Base-by-base conservation (phyloP, 352 stramenopile genomes). In the Phytophthora cryptogea region DNA sequence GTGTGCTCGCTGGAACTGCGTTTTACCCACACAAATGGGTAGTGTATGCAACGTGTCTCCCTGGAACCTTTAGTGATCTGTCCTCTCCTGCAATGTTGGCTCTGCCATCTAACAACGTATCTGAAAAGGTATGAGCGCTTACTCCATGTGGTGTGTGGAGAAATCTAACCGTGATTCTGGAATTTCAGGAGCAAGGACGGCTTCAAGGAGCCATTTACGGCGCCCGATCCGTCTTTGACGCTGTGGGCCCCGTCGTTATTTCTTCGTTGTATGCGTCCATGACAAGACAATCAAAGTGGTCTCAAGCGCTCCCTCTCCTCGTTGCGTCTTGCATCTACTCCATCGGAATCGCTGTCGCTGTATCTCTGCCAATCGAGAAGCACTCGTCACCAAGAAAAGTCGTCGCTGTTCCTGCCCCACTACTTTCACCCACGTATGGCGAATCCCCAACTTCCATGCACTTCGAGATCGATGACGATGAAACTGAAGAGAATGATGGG, bases 191-290 rank as follows among this genome's bases (percentile, higher is more conserved):
- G 36, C 83, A 93, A 83, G 83, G 83, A 6, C 80, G 78, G 4
- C 63, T 93, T 0, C 83, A 93, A 57, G 81, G 83, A 2, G 79
- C 80, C 16, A 87, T 93, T 51, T 90, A 90, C 48, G 79, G 72
- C 23, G 80, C 70, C 9, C 74, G 83, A 4, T 83, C 76, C 3
- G 66, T 90, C 33, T 89, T 89, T 41, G 77, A 87, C 65, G 81
- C 84, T 3, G 54, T 65, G 0, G 84, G 78, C 3, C 81, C 84
- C 0, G 51, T 93, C 2, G 54, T 78, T 0, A 91, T 83, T 50
- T 72, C 78, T 4, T 72, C 56, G 27, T 55, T 93, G 35, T 93
- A 91, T 50, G 68, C 65, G 27, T 41, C 47, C 14, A 90, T 90
- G 70, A 78, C 68, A 16, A 51, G 68, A 3, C 41, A 83, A 26